Evolutionary conservation across 2,329 filamentous ascomycete species (phyloP).

Genomic region (Xylariaceae sp.): DNA sequence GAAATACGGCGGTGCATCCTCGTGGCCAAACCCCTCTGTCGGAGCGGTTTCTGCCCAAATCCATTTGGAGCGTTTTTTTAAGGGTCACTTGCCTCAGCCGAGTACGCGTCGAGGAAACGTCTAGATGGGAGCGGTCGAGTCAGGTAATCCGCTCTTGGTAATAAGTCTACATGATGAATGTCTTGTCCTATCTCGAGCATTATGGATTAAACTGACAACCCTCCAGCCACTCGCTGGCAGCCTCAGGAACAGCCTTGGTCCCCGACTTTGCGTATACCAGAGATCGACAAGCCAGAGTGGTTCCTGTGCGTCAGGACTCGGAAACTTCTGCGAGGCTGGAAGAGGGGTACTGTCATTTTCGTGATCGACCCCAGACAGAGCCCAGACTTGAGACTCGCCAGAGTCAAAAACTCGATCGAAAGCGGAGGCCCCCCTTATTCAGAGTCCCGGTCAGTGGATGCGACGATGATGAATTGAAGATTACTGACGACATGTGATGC

Average conservation of each 20-base stretch:
- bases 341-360: too few species aligned
- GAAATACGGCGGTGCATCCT: slow-evolving; percentile 7
- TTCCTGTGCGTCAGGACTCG: slow-evolving; percentile 18
- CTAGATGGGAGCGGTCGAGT: slow-evolving; percentile 1
- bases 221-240: too few species aligned
- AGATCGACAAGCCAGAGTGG: slow-evolving; percentile 13
- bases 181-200: too few species aligned
- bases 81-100: background rate
- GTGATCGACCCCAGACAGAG: slow-evolving; percentile 6
- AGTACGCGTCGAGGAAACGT: background rate
- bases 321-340: slow-evolving; percentile 3
- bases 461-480: background rate
- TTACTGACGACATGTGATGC: background rate
- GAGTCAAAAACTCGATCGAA: slow-evolving; percentile 1
- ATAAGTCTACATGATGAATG: too few species aligned
- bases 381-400: background rate
- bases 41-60: slow-evolving; percentile 5
- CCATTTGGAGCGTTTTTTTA: background rate
- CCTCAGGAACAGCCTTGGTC: background rate
- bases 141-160: slow-evolving; percentile 1
- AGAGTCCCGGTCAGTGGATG: background rate
- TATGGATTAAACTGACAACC: too few species aligned
- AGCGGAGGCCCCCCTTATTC: slow-evolving; percentile 5
- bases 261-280: slow-evolving; percentile 8
- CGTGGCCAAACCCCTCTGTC: too few species aligned